Evolutionary conservation across 306 rosid genomes (phyloP).

Genomic region (Biancaea sappan): DNA sequence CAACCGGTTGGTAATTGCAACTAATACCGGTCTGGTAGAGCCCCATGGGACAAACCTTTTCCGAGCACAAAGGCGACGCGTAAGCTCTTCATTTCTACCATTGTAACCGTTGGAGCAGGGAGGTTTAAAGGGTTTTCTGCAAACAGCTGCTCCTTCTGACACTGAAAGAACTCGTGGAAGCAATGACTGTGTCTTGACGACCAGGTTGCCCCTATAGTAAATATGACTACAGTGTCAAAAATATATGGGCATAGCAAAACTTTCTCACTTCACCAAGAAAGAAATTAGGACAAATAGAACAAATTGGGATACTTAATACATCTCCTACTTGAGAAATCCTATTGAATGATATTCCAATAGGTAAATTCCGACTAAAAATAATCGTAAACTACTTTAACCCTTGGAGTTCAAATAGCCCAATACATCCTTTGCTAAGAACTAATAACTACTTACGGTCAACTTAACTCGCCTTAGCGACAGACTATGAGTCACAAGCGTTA

Average conservation of each 20-base stretch:
- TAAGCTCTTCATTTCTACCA: slow-evolving; percentile 56
- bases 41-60: slow-evolving; percentile 96
- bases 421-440: neutral
- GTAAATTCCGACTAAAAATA: neutral
- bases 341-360: neutral
- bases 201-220: slow-evolving; percentile 70
- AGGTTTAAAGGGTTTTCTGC: slow-evolving; percentile 91
- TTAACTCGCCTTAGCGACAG: neutral
- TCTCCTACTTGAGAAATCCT: neutral
- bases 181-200: slow-evolving; percentile 77
- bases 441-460: neutral
- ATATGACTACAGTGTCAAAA: neutral
- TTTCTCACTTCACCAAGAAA: too few relatives aligned
- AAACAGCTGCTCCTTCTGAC: slow-evolving; percentile 60
- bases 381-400: neutral
- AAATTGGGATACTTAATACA: neutral
- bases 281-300: too few relatives aligned
- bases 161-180: slow-evolving; percentile 87
- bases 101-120: slow-evolving; percentile 63
- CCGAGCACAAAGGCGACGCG: slow-evolving; percentile 85
- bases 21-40: slow-evolving; percentile 49
- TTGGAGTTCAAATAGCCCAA: neutral
- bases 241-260: too few relatives aligned
- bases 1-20: slow-evolving; percentile 43
- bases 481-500: neutral